These are phyloP conservation scores for Eucalyptus sideroxylon DNA, from an alignment of 345 rosid species.

Conservation along the genomic window DNA sequence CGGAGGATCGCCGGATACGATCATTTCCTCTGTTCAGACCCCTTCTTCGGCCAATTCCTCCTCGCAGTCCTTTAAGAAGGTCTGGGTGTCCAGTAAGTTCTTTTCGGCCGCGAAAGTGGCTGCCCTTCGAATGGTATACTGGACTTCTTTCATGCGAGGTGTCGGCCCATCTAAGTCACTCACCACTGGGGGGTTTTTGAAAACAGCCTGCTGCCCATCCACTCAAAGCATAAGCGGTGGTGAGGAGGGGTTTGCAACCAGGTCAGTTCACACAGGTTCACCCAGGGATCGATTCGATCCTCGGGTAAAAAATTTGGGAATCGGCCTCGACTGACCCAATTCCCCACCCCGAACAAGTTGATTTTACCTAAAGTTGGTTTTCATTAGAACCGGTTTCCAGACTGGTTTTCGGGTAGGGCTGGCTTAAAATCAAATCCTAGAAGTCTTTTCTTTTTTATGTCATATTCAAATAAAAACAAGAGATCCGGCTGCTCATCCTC, in stretches of 20 bases:
- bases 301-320: neutral
- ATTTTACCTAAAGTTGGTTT: neutral
- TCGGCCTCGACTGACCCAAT: neutral
- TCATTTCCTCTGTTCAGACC: neutral
- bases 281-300: neutral
- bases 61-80: neutral
- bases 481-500: neutral
- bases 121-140: neutral
- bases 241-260: neutral
- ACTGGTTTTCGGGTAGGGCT: neutral
- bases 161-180: neutral
- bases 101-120: neutral
- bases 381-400: neutral
- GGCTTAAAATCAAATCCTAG: neutral
- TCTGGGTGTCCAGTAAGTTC: neutral
- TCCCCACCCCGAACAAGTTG: neutral
- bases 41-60: neutral
- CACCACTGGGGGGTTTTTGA: neutral
- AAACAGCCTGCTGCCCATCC: neutral
- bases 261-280: neutral
- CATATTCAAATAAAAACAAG: neutral
- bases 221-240: neutral
- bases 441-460: neutral
- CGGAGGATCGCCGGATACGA: neutral
- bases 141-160: neutral